Conservation (phyloP, 2,329 filamentous ascomycete species). For the Didymellaceae sp. region DNA sequence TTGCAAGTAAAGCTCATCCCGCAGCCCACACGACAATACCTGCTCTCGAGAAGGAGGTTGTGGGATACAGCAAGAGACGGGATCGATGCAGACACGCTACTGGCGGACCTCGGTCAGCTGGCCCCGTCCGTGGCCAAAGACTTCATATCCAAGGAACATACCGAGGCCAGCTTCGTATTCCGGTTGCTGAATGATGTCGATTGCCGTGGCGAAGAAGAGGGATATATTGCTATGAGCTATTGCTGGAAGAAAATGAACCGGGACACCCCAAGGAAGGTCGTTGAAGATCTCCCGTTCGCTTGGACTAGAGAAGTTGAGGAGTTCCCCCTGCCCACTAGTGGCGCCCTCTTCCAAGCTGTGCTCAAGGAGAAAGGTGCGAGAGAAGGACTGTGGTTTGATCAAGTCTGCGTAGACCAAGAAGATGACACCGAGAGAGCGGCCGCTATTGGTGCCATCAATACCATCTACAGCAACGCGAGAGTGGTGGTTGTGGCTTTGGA, state of each 20-base stretch:
- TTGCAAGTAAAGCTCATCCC: conserved; percentile 35
- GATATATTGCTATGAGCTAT: conserved; percentile 55
- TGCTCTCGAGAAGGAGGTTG: conserved; percentile 21
- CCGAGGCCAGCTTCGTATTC: conserved; percentile 38
- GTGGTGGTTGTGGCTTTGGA: conserved; percentile 52
- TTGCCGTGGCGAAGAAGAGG: conserved; percentile 40
- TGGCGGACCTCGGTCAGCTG: conserved; percentile 35
- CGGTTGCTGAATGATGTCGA: conserved; percentile 48
- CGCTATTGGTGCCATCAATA: conserved; percentile 52
- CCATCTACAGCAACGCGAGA: conserved; percentile 52
- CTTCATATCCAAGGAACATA: conserved; percentile 35
- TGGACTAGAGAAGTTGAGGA: conserved; percentile 43
- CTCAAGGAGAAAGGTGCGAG: conserved; percentile 45
- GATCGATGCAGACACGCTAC: conserved; percentile 32
- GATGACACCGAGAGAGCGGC: conserved; percentile 49
- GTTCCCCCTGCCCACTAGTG: conserved; percentile 50
- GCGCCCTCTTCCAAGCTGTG: conserved; percentile 51
- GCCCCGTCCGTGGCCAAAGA: conserved; percentile 41
- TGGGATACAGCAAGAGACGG: conserved; percentile 12
- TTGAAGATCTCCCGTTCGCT: conserved; percentile 43
- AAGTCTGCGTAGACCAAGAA: conserved; percentile 54
- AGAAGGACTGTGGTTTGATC: conserved; percentile 56
- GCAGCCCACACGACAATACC: conserved; percentile 22
- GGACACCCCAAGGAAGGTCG: conserved; percentile 33
- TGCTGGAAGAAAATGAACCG: conserved; percentile 45